Base-by-base conservation (phyloP, 306 rosid species). In the Trichosanthes truncata region DNA sequence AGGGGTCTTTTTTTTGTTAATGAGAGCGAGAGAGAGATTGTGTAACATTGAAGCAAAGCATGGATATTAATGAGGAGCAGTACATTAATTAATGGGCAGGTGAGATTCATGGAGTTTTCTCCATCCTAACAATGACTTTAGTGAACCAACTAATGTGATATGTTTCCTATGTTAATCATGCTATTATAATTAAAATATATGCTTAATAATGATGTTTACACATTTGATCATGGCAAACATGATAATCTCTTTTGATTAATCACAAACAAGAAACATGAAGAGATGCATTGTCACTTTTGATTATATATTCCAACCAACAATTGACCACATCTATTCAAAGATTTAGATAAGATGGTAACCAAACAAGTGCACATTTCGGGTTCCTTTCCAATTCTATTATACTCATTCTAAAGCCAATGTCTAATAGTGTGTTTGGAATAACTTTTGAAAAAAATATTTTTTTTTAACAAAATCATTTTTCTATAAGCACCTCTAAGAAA, bases 51-150 rank as follows among this genome's bases (percentile, higher is more conserved):
- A 63, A 63, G 73, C 73, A 35, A 66, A 36, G 26, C 1, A 40
- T 38, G 51, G 51, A 1, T 4, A 38, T 67, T 67, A 38, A 67
- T 9, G 10, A 71, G 36, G 21, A n/a, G 7, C 25, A 46, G 77
- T 72, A 72, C 57, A 69, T 69, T 21, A 43, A 69, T 46, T 72
- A 72, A 72, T 69, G 53, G 36, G 76, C 20, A 41, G 76, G 55
- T 69, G 55, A 43, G 76, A 43, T 41, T 23, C 43, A 41, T 25
- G 57, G 57, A 25, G 77, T 72, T 72, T 72, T 72, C 36, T 69
- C 76, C 55, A 69, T 69, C 76, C 76, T 43, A 69, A 43, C 76
- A 43, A 72, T 23, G 77, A 72, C 77, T 72, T 72, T 72, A 46
- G 57, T 25, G 77, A 71, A 46, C 59, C 40, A 45, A 72, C 6